These are phyloP conservation scores for Rubroboletus pulcherrimus DNA, from an alignment of 768 basidiomycete species.

Conservation along the genomic window DNA sequence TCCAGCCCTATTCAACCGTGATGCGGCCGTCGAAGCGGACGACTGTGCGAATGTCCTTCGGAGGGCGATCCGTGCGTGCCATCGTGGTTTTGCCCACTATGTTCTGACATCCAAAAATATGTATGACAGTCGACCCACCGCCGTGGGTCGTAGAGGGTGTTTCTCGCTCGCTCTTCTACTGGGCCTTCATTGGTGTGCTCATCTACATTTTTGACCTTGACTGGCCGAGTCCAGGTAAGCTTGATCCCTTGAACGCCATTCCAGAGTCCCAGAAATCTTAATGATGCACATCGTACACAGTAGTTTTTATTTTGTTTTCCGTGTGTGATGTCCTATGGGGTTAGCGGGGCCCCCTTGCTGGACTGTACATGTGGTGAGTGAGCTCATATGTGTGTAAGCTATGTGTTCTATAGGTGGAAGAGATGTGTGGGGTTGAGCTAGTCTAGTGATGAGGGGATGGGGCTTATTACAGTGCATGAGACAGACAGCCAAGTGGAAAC, in stretches of 20 bases:
- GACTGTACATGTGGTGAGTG: too few relatives aligned
- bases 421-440: too few relatives aligned
- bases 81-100: not conserved
- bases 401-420: too few relatives aligned
- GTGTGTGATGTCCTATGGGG: too few relatives aligned
- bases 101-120: not conserved
- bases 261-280: not conserved
- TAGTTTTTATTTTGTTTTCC: too few relatives aligned
- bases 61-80: conserved; percentile 16
- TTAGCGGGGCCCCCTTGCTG: too few relatives aligned
- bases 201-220: not conserved
- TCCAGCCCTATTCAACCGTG: too few relatives aligned
- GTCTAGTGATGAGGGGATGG: too few relatives aligned
- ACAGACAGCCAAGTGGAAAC: too few relatives aligned
- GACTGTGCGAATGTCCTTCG: not conserved
- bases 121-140: conserved; percentile 13
- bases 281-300: not conserved
- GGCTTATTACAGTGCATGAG: too few relatives aligned
- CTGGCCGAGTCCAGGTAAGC: not conserved
- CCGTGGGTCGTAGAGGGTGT: conserved; percentile 13
- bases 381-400: too few relatives aligned
- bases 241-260: not conserved
- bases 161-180: conserved; percentile 5
- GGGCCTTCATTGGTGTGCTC: conserved; percentile 1
- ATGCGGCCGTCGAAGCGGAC: not conserved